phyloP scores from a whole-genome alignment of 768 basidiomycete genomes.

The Nidularia pulvinata region DNA sequence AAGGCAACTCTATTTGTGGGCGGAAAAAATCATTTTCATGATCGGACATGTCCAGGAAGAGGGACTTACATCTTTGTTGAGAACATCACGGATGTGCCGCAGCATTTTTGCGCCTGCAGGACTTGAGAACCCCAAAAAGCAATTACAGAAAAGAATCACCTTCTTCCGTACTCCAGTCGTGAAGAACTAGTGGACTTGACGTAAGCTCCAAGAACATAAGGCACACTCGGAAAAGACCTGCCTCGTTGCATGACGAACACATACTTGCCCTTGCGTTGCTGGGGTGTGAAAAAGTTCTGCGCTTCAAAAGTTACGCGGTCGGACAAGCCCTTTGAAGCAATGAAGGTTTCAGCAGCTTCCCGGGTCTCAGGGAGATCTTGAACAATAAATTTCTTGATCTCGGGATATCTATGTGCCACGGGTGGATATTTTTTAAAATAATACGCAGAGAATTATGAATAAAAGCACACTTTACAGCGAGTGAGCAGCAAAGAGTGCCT shows the following conservation, averaged over 20 bases:
- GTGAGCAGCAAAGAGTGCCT: slow-evolving; percentile 34
- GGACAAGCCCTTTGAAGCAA: slow-evolving; percentile 25
- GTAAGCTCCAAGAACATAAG: background rate
- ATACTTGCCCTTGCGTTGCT: slow-evolving; percentile 35
- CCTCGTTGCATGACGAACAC: slow-evolving; percentile 36
- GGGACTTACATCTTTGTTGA: slow-evolving; percentile 25
- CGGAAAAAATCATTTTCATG: too few relatives aligned
- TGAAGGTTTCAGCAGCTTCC: slow-evolving; percentile 28
- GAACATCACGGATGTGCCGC: slow-evolving; percentile 26
- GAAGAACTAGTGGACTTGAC: slow-evolving; percentile 23
- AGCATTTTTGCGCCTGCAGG: slow-evolving; percentile 29
- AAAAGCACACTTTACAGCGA: slow-evolving; percentile 26
- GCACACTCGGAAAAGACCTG: slow-evolving; percentile 7
- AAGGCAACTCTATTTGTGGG: slow-evolving; percentile 34
- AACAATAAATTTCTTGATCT: slow-evolving; percentile 33
- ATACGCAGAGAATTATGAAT: background rate
- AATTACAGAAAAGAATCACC: slow-evolving; percentile 8
- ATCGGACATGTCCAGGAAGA: too few relatives aligned
- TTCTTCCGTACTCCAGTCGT: slow-evolving; percentile 34
- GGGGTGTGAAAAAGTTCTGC: slow-evolving; percentile 38
- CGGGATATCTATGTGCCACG: slow-evolving; percentile 26
- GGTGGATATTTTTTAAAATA: background rate
- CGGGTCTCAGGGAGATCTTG: slow-evolving; percentile 33
- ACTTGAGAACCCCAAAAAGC: background rate
- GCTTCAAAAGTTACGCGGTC: slow-evolving; percentile 31